Base-by-base conservation (phyloP, 768 basidiomycete species). In the Tulasnella sp. region DNA sequence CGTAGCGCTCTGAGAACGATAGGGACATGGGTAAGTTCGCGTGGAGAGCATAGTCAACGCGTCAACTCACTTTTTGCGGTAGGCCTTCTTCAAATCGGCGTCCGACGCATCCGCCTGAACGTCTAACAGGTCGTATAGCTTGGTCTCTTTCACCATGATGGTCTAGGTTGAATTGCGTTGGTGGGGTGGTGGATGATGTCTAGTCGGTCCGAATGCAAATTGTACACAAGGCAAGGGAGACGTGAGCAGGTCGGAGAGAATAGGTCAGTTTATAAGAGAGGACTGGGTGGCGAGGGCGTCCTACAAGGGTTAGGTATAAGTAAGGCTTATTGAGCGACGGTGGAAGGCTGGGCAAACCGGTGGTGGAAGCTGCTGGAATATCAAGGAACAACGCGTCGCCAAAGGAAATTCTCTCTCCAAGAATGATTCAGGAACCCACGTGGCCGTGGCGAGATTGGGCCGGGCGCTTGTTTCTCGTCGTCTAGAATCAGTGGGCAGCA, bases 81-180 rank as follows among this genome's bases (percentile, higher is more conserved):
- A 94, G 29, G 92, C 92, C 71, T 93, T 93, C 78, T 93, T 94
- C 67, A 94, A 80, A 55, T 93, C 92, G 49, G 76, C 67, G 61
- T 94, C 92, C 43, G 83, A 84, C 31, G 87, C 90, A 65, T 78
- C 78, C 51, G 87, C 81, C 10, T 80, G 64, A 29, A 89, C 91
- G 64, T 93, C 92, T 50, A 98, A 82, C 62, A 96, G 80, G 73
- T 96, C 92, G 74, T 97, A 91, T 70, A 79, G 90, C 81, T 91
- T 87, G 66, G 89, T 91, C 71, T 60, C 59, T 27, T 60, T 80
- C 64, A 85, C 84, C 84, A 85, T 85, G 65, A 63, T 70, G 61
- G 45, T 43, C 43, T 15, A 55, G n/a, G 17, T 31, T 41, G 17
- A 25, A 50, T 5, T 25, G 25, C 31, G 49, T 4, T n/a, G 53